Evolutionary conservation across 768 basidiomycete species (phyloP).

Genomic region (Pisolithus sp.): DNA sequence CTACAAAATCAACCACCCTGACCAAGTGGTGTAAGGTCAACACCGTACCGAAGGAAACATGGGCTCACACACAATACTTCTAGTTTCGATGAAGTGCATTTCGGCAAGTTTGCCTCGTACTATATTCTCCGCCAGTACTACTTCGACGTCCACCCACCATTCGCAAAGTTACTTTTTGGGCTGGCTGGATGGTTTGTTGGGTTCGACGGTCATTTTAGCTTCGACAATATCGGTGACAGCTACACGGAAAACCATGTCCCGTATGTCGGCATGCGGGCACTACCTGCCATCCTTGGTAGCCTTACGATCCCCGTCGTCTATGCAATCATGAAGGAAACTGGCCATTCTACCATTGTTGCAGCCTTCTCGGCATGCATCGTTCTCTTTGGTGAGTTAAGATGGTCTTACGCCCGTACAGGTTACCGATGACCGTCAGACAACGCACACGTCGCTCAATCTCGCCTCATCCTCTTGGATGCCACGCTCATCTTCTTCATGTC

Average conservation of each 20-base stretch:
- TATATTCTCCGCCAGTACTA: conserved; percentile 94
- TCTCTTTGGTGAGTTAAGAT: conserved; percentile 67
- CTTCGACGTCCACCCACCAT: conserved; percentile 98
- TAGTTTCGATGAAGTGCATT: conserved; percentile 97
- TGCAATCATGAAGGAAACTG: conserved; percentile 96
- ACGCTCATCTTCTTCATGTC: conserved; percentile 94
- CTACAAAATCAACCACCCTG: conserved; percentile 91
- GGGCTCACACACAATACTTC: conserved; percentile 3
- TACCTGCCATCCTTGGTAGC: conserved; percentile 88
- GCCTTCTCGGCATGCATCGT: conserved; percentile 84
- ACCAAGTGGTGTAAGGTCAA: conserved; percentile 81
- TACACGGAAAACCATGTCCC: conserved; percentile 85
- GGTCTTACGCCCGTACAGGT: not conserved
- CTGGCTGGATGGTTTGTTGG: conserved; percentile 95
- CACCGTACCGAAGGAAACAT: not conserved
- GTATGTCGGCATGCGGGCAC: conserved; percentile 87
- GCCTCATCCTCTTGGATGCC: conserved; percentile 92
- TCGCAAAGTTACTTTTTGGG: conserved; percentile 92
- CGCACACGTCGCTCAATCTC: conserved; percentile 92
- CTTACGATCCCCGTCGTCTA: conserved; percentile 89
- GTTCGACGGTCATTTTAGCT: conserved; percentile 89
- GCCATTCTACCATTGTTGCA: conserved; percentile 86
- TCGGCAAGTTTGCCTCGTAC: conserved; percentile 95
- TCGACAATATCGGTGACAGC: conserved; percentile 93
- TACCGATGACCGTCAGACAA: conserved; percentile 59